Conservation (phyloP, 805 yeast genomes). For the Starmerella gropengiesseri region DNA sequence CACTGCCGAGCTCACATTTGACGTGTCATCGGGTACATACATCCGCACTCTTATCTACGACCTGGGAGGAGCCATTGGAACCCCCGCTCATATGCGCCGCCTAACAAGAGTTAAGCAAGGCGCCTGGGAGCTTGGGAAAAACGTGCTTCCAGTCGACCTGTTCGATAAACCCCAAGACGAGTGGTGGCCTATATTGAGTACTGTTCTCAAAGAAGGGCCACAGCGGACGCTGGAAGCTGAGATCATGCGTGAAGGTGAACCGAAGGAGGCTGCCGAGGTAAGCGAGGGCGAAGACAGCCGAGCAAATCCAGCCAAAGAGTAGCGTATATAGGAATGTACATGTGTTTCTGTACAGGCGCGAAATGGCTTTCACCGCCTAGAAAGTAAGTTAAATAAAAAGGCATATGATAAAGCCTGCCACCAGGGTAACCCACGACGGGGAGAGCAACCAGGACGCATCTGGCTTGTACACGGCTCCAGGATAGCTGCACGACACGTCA, state of each 20-base stretch:
- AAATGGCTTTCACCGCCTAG: too few species aligned
- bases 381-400: background rate
- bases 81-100: conserved; percentile 81
- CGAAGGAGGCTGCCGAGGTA: background rate
- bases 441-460: conserved; percentile 10
- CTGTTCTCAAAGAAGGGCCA: conserved; percentile 34
- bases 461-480: conserved; percentile 29
- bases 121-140: conserved; percentile 65
- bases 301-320: too few species aligned
- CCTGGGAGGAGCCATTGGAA: conserved; percentile 66
- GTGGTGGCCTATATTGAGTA: conserved; percentile 41
- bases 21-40: conserved; percentile 91
- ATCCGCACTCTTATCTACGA: conserved; percentile 85
- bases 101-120: conserved; percentile 67
- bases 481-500: conserved; percentile 31
- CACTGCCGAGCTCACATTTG: conserved; percentile 56
- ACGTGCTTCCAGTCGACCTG: conserved; percentile 56
- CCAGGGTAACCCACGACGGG: conserved; percentile 13
- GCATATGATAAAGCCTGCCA: background rate
- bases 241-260: background rate
- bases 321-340: too few species aligned
- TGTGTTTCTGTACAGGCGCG: too few species aligned
- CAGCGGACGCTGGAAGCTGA: conserved; percentile 8
- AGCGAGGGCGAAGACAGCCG: too few species aligned
- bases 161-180: conserved; percentile 45